These are phyloP conservation scores for Heterobasidion parviporum DNA, from an alignment of 1,284 basidiomycete genomes.

Conservation along the genomic window DNA sequence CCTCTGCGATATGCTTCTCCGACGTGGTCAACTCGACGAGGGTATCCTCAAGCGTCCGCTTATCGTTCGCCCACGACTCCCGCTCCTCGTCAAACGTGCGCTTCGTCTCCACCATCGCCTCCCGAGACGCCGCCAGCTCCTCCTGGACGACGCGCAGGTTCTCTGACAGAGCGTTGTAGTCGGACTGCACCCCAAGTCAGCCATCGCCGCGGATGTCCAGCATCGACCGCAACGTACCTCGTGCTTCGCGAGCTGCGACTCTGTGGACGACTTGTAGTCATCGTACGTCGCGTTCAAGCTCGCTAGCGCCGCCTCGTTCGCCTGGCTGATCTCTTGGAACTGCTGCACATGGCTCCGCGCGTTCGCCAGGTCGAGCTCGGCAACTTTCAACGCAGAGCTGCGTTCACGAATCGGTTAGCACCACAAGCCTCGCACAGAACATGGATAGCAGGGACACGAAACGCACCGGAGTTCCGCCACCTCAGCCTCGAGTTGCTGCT, in stretches of 20 bases:
- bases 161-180: constrained; percentile 57
- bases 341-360: constrained; percentile 72
- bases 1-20: constrained; percentile 56
- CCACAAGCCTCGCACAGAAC: neutral
- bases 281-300: constrained; percentile 69
- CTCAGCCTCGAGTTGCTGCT: constrained; percentile 79
- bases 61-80: constrained; percentile 65
- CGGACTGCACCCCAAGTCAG: constrained; percentile 37
- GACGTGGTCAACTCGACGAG: constrained; percentile 69
- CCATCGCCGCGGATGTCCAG: neutral
- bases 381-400: constrained; percentile 67
- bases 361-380: constrained; percentile 65
- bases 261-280: constrained; percentile 66
- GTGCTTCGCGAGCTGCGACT: constrained; percentile 54
- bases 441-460: neutral
- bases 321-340: constrained; percentile 78
- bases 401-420: neutral
- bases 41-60: constrained; percentile 70
- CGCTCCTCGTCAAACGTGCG: constrained; percentile 61
- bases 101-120: constrained; percentile 51
- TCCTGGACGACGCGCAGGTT: constrained; percentile 47
- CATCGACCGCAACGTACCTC: constrained; percentile 42
- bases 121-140: constrained; percentile 45
- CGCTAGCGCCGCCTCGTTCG: constrained; percentile 70
- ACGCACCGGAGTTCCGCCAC: constrained; percentile 75